Conservation (phyloP, 2,329 filamentous ascomycete genomes). For the Stemphylium beticola region DNA sequence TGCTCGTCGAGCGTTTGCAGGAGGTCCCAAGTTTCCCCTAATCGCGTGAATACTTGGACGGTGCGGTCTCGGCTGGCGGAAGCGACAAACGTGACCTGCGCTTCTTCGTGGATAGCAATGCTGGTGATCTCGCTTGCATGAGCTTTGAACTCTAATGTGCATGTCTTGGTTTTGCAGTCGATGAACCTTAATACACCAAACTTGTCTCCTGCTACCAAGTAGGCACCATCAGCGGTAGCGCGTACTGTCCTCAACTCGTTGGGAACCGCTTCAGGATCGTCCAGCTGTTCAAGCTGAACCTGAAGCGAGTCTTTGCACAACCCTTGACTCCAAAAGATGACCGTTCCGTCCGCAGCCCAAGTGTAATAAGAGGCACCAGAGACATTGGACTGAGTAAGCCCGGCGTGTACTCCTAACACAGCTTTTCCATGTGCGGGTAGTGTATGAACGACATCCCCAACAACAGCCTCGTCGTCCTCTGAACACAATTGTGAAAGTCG, state of each 20-base stretch:
- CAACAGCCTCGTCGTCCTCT: conserved; percentile 34
- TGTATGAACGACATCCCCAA: conserved; percentile 47
- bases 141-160: conserved; percentile 77
- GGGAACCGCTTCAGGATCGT: conserved; percentile 52
- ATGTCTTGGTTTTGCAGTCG: conserved; percentile 66
- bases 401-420: conserved; percentile 70
- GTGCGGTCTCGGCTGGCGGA: conserved; percentile 83
- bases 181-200: conserved; percentile 79
- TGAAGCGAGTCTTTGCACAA: conserved; percentile 68
- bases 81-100: conserved; percentile 71
- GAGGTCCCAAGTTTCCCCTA: conserved; percentile 69
- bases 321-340: conserved; percentile 86
- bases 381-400: conserved; percentile 65
- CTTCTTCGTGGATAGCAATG: conserved; percentile 74
- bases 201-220: conserved; percentile 84
- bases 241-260: conserved; percentile 66
- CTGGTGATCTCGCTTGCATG: conserved; percentile 86
- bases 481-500: conserved; percentile 62
- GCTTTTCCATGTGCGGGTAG: conserved; percentile 64
- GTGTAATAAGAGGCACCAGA: conserved; percentile 79
- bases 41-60: conserved; percentile 82
- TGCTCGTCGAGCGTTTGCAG: conserved; percentile 94
- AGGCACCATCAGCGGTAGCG: conserved; percentile 66
- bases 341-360: conserved; percentile 81
- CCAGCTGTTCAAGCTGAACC: conserved; percentile 71